A percentile compares a stretch with the other conserved stretches of the same genome.
Evolutionary conservation across 2,329 filamentous ascomycete species (phyloP).

Genomic region (Magnaporthiopsis incrustans): DNA sequence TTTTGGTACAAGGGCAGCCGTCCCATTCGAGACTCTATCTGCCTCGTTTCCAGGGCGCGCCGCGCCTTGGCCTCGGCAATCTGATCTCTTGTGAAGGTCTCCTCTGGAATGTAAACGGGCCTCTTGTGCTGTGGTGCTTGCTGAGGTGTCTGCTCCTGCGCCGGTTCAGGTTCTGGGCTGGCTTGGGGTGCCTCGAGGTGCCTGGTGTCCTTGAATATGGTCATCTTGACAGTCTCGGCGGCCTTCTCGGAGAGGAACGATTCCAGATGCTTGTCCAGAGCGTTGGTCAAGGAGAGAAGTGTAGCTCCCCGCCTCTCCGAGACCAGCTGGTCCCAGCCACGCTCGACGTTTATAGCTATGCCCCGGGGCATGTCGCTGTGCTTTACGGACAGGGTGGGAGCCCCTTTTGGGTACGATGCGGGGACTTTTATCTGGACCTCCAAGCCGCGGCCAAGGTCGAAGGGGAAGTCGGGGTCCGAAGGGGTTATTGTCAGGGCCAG

Average conservation of each 20-base stretch:
- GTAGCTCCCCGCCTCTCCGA: slow-evolving; percentile 46
- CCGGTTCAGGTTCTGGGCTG: neutral
- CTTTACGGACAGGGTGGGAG: slow-evolving; percentile 52
- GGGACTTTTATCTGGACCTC: slow-evolving; percentile 63
- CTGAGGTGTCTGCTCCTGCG: neutral
- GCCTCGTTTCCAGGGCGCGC: slow-evolving; percentile 58
- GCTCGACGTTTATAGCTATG: slow-evolving; percentile 69
- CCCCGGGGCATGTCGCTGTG: slow-evolving; percentile 46
- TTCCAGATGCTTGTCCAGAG: slow-evolving; percentile 66
- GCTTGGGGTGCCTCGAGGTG: slow-evolving; percentile 25
- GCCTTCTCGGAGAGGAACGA: slow-evolving; percentile 60
- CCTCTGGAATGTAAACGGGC: slow-evolving; percentile 31
- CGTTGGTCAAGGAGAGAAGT: slow-evolving; percentile 58
- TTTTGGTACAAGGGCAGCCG: slow-evolving; percentile 59
- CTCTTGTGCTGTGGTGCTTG: slow-evolving; percentile 8
- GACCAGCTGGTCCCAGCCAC: slow-evolving; percentile 61
- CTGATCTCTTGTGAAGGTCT: slow-evolving; percentile 50
- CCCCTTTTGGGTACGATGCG: slow-evolving; percentile 47
- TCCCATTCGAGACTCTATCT: slow-evolving; percentile 68
- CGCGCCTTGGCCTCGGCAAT: slow-evolving; percentile 53
- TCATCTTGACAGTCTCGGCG: slow-evolving; percentile 63
- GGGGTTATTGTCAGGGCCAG: slow-evolving; percentile 60
- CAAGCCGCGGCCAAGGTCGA: slow-evolving; percentile 56
- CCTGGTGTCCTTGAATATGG: slow-evolving; percentile 51
- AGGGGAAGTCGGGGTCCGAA: slow-evolving; percentile 79